Percentiles rank a stretch among this genome's conserved stretches.
Conservation (phyloP, 352 stramenopile genomes). For the Pythium angustatum region DNA sequence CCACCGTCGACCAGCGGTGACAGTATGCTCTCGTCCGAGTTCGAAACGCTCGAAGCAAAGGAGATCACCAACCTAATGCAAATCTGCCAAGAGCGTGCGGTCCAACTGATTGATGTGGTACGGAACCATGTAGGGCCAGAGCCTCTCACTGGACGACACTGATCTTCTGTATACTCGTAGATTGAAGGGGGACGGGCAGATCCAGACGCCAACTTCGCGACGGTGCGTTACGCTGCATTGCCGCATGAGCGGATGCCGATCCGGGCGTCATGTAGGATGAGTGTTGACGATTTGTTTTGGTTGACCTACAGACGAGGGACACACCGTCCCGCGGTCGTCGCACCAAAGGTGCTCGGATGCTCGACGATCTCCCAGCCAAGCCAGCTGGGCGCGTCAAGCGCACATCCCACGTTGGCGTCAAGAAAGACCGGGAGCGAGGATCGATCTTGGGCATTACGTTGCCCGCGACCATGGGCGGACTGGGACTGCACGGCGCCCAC, state of each 20-base stretch:
- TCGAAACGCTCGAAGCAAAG: conserved; percentile 64
- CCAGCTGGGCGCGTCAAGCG: conserved; percentile 9
- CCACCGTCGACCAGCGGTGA: conserved; percentile 55
- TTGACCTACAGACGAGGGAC: neutral
- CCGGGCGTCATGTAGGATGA: too few relatives aligned
- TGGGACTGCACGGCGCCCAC: neutral
- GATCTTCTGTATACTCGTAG: conserved; percentile 26
- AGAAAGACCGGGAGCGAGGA: conserved; percentile 20
- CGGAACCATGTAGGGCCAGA: too few relatives aligned
- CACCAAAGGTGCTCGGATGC: conserved; percentile 9
- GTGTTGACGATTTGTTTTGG: neutral
- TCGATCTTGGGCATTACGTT: conserved; percentile 12
- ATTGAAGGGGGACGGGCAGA: conserved; percentile 65
- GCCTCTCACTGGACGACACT: too few relatives aligned
- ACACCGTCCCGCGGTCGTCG: conserved; percentile 11
- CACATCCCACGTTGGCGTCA: neutral
- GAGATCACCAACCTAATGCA: conserved; percentile 66
- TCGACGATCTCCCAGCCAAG: conserved; percentile 13
- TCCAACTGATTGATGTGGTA: conserved; percentile 73
- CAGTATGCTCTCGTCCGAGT: conserved; percentile 57
- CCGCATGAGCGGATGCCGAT: too few relatives aligned
- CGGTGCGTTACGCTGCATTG: conserved; percentile 36
- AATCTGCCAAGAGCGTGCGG: conserved; percentile 72
- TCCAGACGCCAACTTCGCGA: conserved; percentile 62
- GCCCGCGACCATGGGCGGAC: neutral